Percentiles rank a stretch among this genome's conserved stretches.
phyloP scores from a whole-genome alignment of 1,284 basidiomycete species.

The Apiotrichum veenhuisii region DNA sequence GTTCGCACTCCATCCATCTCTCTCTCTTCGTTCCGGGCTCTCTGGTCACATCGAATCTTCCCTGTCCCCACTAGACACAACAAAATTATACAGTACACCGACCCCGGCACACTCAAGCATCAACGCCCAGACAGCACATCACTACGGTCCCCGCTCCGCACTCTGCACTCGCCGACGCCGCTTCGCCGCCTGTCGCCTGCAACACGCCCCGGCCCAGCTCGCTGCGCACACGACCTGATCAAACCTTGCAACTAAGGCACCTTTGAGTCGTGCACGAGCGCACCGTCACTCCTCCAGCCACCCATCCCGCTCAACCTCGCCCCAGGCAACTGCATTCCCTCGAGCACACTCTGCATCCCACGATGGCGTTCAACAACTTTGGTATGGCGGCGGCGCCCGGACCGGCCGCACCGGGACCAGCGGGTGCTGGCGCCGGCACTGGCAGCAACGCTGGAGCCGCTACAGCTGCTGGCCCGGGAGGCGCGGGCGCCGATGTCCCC shows the following conservation, averaged over 20 bases:
- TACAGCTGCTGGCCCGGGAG: not conserved
- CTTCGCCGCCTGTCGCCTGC: no score
- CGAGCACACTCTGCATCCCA: no score
- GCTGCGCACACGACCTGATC: not conserved
- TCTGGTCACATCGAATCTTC: not conserved
- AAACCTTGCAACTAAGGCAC: no score
- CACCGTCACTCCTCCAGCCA: no score
- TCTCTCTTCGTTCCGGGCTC: conserved; percentile 13
- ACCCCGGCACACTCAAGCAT: no score
- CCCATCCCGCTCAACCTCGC: no score
- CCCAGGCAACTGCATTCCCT: no score
- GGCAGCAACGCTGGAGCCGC: conserved; percentile 4
- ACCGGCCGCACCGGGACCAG: not conserved
- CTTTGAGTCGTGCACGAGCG: no score
- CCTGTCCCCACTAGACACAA: not conserved
- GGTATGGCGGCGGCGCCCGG: not conserved
- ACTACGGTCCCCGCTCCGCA: no score
- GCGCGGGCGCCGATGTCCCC: conserved; percentile 29
- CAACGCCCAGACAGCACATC: no score
- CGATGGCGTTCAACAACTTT: conserved; percentile 7
- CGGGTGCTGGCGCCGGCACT: not conserved
- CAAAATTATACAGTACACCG: no score
- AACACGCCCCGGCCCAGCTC: not conserved
- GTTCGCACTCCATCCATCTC: not conserved
- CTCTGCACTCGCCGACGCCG: no score